These are phyloP conservation scores for Grosmannia penicillata DNA, from an alignment of 2,329 filamentous ascomycete species.

Conservation along the genomic window DNA sequence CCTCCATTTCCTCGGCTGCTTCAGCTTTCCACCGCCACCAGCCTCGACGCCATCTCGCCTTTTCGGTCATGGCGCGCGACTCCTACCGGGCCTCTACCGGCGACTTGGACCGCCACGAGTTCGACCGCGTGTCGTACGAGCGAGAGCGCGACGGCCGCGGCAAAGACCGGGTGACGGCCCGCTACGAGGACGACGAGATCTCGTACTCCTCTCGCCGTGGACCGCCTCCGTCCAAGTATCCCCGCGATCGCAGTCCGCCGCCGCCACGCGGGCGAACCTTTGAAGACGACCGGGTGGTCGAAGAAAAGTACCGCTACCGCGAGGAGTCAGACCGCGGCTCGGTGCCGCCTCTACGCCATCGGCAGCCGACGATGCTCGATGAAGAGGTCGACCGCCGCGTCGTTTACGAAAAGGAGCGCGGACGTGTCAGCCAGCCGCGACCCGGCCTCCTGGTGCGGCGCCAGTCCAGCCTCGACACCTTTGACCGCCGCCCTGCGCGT, in stretches of 20 bases:
- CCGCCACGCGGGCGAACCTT: constrained; percentile 25
- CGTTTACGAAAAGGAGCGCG: background rate
- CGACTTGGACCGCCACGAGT: constrained; percentile 20
- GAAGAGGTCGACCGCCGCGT: constrained; percentile 33
- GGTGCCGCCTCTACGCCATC: constrained; percentile 17
- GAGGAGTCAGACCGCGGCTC: constrained; percentile 23
- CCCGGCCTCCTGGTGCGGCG: constrained; percentile 55
- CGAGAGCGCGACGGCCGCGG: constrained; percentile 30
- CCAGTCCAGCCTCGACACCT: constrained; percentile 82
- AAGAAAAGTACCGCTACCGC: constrained; percentile 35
- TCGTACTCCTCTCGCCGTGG: background rate
- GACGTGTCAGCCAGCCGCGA: too few species aligned
- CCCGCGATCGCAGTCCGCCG: constrained; percentile 15
- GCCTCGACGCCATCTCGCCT: background rate
- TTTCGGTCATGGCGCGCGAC: constrained; percentile 9
- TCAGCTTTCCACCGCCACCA: background rate
- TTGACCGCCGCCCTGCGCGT: constrained; percentile 53
- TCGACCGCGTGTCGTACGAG: constrained; percentile 33
- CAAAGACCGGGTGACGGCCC: constrained; percentile 32
- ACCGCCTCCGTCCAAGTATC: background rate
- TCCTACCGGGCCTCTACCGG: constrained; percentile 6
- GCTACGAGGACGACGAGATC: constrained; percentile 13
- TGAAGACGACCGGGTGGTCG: constrained; percentile 29
- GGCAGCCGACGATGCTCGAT: constrained; percentile 8
- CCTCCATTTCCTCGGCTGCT: background rate